Evolutionary conservation across 2,329 filamentous ascomycete species (phyloP).

Genomic region (Paraconiothyrium sp.): DNA sequence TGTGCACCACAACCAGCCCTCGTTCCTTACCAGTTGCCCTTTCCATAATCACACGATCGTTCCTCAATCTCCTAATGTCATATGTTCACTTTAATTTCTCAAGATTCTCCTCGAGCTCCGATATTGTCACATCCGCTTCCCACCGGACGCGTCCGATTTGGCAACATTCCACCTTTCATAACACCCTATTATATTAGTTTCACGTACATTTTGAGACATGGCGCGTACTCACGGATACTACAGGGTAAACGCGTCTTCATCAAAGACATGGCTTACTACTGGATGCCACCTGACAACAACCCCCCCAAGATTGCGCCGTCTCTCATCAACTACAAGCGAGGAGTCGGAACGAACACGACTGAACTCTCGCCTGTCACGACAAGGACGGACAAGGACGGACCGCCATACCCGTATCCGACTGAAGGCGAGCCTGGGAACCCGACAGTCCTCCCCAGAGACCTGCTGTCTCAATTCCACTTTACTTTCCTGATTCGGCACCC

Average conservation of each 20-base stretch:
- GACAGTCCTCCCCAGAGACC: slow-evolving; percentile 78
- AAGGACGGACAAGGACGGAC: slow-evolving; percentile 33
- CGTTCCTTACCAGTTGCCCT: slow-evolving; percentile 11
- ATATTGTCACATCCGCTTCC: not conserved
- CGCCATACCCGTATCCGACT: slow-evolving; percentile 68
- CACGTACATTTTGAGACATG: slow-evolving; percentile 7
- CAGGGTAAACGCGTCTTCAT: slow-evolving; percentile 94
- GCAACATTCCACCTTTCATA: not conserved
- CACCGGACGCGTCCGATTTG: not conserved
- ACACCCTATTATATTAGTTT: slow-evolving; percentile 5
- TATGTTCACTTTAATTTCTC: not conserved
- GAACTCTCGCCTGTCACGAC: slow-evolving; percentile 47
- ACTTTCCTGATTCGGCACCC: slow-evolving; percentile 97
- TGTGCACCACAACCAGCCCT: slow-evolving; percentile 14
- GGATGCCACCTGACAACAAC: slow-evolving; percentile 78
- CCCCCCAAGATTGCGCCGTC: slow-evolving; percentile 79
- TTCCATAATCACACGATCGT: slow-evolving; percentile 17
- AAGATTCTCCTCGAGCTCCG: not conserved
- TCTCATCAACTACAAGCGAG: slow-evolving; percentile 67
- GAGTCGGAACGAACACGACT: slow-evolving; percentile 64
- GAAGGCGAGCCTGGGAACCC: slow-evolving; percentile 76
- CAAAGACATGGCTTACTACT: slow-evolving; percentile 96
- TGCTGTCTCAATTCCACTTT: slow-evolving; percentile 86
- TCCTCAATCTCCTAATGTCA: not conserved
- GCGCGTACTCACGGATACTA: slow-evolving; percentile 32